Percentiles rank a stretch among this genome's conserved stretches.
Evolutionary conservation across 2,329 filamentous ascomycete species (phyloP).

Genomic region (Allantophomopsis cytisporea): DNA sequence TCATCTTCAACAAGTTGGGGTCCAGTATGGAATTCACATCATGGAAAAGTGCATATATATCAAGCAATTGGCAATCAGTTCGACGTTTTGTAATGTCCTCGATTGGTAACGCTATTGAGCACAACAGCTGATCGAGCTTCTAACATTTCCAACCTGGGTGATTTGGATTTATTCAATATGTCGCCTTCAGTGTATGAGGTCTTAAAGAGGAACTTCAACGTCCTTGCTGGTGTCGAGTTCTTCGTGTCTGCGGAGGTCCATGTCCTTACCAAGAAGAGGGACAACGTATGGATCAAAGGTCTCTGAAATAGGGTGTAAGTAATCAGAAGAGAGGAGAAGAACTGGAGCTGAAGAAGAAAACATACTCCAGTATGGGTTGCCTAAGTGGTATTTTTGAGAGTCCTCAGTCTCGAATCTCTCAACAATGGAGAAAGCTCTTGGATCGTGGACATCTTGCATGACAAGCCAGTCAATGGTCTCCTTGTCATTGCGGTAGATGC

Average conservation of each 20-base stretch:
- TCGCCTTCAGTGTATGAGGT: too few relatives aligned
- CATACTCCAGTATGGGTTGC: conserved; percentile 21
- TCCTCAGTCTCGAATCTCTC: conserved; percentile 58
- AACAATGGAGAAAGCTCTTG: conserved; percentile 60
- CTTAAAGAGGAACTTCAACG: conserved; percentile 23
- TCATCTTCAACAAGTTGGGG: too few relatives aligned
- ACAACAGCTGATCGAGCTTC: too few relatives aligned
- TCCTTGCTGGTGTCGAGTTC: conserved; percentile 47
- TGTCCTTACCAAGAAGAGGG: conserved; percentile 51
- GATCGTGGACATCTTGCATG: conserved; percentile 60
- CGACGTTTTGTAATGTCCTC: too few relatives aligned
- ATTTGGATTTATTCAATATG: too few relatives aligned
- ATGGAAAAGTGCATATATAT: too few relatives aligned
- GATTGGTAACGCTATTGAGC: too few relatives aligned
- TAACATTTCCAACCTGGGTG: too few relatives aligned
- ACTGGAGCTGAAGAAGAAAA: too few relatives aligned
- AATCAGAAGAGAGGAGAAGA: too few relatives aligned
- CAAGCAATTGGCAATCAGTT: too few relatives aligned
- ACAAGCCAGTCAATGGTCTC: conserved; percentile 63
- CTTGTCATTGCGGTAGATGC: conserved; percentile 57
- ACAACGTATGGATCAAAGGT: conserved; percentile 64
- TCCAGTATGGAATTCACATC: too few relatives aligned
- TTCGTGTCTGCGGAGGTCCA: conserved; percentile 56
- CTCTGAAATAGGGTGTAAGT: conserved; percentile 17
- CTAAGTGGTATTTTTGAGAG: conserved; percentile 47